phyloP scores from a whole-genome alignment of 2,329 filamentous ascomycete genomes.

The Annulohypoxylon truncatum region DNA sequence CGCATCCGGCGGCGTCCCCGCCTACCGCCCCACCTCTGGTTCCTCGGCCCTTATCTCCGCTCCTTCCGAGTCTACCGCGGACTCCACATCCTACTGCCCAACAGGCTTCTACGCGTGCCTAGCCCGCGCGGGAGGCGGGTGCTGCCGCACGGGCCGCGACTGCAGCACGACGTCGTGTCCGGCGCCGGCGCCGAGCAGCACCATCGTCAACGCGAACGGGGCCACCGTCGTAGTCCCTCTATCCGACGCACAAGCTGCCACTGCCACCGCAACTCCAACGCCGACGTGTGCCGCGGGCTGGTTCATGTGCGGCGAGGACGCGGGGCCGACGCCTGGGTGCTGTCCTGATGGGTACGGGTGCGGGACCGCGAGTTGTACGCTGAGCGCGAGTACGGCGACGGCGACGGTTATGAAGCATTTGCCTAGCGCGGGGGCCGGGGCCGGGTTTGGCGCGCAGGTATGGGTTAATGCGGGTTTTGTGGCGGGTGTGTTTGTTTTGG shows the following conservation, averaged over 20 bases:
- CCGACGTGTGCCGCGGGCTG: conserved; percentile 80
- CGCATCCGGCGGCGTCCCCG: conserved; percentile 46
- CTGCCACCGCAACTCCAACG: conserved; percentile 49
- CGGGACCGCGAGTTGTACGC: conserved; percentile 77
- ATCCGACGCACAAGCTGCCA: conserved; percentile 58
- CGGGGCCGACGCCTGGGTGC: conserved; percentile 78
- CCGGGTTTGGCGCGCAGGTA: neutral
- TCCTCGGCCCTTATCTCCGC: conserved; percentile 51
- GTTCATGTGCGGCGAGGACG: conserved; percentile 73
- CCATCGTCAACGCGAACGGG: conserved; percentile 72
- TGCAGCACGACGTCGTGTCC: conserved; percentile 87
- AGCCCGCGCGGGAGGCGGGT: conserved; percentile 83
- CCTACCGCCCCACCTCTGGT: conserved; percentile 52
- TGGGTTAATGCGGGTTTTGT: conserved; percentile 2
- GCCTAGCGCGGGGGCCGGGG: conserved; percentile 48
- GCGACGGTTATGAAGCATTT: conserved; percentile 66
- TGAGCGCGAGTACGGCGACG: conserved; percentile 63
- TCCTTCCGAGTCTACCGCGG: conserved; percentile 31
- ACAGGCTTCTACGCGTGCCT: conserved; percentile 93
- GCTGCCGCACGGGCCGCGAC: conserved; percentile 87
- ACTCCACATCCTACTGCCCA: conserved; percentile 69
- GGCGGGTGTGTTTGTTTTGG: conserved; percentile 7
- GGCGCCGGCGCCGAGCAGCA: conserved; percentile 62
- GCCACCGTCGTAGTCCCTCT: conserved; percentile 77
- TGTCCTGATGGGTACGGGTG: conserved; percentile 84